Evolutionary conservation across 2,329 filamentous ascomycete genomes (phyloP), one percentile per base, ranked within the genome.

Genomic region (Alternaria ethzedia): DNA sequence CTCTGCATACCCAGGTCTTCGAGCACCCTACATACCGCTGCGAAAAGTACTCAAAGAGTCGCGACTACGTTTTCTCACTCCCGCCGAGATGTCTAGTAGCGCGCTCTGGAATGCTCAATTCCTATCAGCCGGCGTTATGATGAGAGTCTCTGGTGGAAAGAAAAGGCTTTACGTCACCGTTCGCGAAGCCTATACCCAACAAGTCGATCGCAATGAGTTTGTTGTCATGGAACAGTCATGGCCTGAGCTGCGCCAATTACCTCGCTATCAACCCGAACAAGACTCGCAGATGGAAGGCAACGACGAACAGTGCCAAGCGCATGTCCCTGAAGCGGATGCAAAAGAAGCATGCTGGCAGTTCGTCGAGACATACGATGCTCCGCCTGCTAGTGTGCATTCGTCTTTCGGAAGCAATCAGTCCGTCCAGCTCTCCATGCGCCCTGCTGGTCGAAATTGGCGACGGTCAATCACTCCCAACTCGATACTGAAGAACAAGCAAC

Each of bases 121-220:
- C 66, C 83, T 95, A 26, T 85, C 85, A 54, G 89, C 90, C 2
- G 88, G 87, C 51, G 87, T 94, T 41, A 86, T 92, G 72, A 94
- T 94, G 91, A 88, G 90, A 71, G 86, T 88, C 28, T 85, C 87
- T 10, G 85, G 86, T 23, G 83, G 83, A 9, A 79, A 83, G 66
- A 88, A 89, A 65, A 86, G 91, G 9, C 85, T 95, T 12, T 95
- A 91, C 79, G 85, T 94, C 61, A 95, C 92, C 1, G 90, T 92
- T 62, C 87, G 89, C 4, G 89, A 91, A 68, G 90, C 90, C 1
- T 95, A 95, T 68, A 80, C 92, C 3, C 92, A 95, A 73, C 86
- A 89, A 64, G 77, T 81, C 13, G 80, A 83, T 30, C 61, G 61
- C 6, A 63, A 63, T 11, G 59, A 65, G 20, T 65, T 65, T 28